Percentiles rank a stretch among this genome's conserved stretches.
Conservation (phyloP, 306 rosid genomes). For the Begonia loranthoides region DNA sequence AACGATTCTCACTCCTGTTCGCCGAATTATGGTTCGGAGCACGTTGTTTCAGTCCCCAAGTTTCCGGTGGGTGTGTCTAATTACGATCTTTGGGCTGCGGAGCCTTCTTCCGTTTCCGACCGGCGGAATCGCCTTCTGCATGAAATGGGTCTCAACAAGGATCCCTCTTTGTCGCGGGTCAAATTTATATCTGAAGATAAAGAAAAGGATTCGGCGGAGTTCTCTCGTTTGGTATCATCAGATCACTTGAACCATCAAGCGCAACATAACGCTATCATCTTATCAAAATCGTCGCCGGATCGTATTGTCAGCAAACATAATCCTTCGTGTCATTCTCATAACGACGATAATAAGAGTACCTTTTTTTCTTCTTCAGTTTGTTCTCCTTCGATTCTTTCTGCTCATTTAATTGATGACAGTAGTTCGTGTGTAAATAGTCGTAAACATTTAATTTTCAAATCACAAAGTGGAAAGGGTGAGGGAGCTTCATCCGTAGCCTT, state of each 20-base stretch:
- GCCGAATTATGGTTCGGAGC: constrained; percentile 32
- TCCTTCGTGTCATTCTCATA: constrained; percentile 2
- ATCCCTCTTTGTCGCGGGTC: constrained; percentile 41
- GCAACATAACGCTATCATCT: constrained; percentile 19
- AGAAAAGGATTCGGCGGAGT: too few species aligned
- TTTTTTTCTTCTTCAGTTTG: constrained; percentile 15
- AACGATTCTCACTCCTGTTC: constrained; percentile 15
- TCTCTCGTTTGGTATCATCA: constrained; percentile 37
- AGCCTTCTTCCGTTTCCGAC: constrained; percentile 78
- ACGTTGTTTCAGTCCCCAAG: constrained; percentile 29
- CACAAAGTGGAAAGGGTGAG: constrained; percentile 22
- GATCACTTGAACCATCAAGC: constrained; percentile 22
- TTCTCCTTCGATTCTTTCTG: constrained; percentile 25
- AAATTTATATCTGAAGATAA: constrained; percentile 10
- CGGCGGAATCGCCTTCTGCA: constrained; percentile 73
- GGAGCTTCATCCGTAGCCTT: constrained; percentile 23
- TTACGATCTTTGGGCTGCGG: constrained; percentile 93
- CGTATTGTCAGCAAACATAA: neutral
- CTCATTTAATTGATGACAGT: constrained; percentile 19
- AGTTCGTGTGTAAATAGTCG: constrained; percentile 31
- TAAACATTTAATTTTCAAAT: constrained; percentile 15
- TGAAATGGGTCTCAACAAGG: constrained; percentile 61
- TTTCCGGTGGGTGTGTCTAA: constrained; percentile 45
- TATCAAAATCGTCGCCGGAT: constrained; percentile 46
- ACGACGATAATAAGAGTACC: constrained; percentile 17